phyloP scores from a whole-genome alignment of 169 alveolate genomes.

The Miamiensis avidus region DNA sequence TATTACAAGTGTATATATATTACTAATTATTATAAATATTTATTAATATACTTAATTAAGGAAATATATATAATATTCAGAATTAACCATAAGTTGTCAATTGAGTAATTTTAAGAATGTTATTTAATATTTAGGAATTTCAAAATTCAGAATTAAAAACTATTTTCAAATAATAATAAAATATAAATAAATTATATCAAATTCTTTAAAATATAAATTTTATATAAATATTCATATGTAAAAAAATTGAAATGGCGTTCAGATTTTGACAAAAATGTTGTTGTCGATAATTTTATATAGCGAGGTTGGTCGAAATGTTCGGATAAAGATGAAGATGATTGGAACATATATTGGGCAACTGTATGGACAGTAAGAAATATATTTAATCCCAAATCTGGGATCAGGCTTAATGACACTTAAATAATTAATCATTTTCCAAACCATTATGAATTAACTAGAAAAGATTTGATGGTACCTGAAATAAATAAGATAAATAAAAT shows the following conservation, averaged over 20 bases:
- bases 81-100: too few species aligned
- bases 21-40: too few species aligned
- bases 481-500: conserved; percentile 57
- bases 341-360: conserved; percentile 90
- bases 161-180: too few species aligned
- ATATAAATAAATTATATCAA: too few species aligned
- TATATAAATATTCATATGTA: too few species aligned
- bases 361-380: conserved; percentile 85
- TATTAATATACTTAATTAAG: too few species aligned
- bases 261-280: conserved; percentile 82
- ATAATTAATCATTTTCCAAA: conserved; percentile 93
- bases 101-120: too few species aligned
- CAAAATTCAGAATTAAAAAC: too few species aligned
- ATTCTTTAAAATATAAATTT: too few species aligned
- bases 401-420: conserved; percentile 64
- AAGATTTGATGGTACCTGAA: conserved; percentile 87
- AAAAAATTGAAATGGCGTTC: conserved; percentile 76
- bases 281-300: conserved; percentile 76
- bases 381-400: conserved; percentile 85
- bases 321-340: conserved; percentile 68
- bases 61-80: too few species aligned
- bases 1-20: too few species aligned
- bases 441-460: conserved; percentile 92
- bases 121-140: too few species aligned
- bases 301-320: conserved; percentile 74